These are phyloP conservation scores for Candolleomyces aberdarensis DNA, from an alignment of 768 basidiomycete species.

Conservation along the genomic window DNA sequence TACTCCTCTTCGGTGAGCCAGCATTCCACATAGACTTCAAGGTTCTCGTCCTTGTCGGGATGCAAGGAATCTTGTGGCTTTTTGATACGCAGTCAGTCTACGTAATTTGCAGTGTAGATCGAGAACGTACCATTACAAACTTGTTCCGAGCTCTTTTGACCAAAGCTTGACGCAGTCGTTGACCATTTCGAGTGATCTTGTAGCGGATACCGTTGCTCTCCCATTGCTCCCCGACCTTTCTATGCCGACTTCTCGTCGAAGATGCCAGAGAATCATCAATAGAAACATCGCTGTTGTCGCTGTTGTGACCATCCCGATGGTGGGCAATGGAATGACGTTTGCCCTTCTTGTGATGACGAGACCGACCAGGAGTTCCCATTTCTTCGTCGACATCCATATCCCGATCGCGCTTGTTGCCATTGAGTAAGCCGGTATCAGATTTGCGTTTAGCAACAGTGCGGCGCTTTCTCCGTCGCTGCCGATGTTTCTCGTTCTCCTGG, in stretches of 20 bases:
- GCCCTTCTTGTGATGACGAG: conserved; percentile 48
- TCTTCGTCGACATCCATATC: conserved; percentile 48
- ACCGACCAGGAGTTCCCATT: conserved; percentile 31
- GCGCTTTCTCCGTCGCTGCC: conserved; percentile 53
- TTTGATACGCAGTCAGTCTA: conserved; percentile 5
- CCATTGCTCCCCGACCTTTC: conserved; percentile 75
- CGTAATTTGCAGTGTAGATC: background rate
- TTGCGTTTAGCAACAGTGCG: conserved; percentile 54
- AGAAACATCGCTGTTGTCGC: conserved; percentile 41
- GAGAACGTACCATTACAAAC: conserved; percentile 64
- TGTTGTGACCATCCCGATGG: conserved; percentile 26
- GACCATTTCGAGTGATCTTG: conserved; percentile 70
- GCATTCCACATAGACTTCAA: conserved; percentile 73
- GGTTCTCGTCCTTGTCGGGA: conserved; percentile 63
- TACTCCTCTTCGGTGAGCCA: conserved; percentile 81
- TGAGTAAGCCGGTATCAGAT: conserved; percentile 34
- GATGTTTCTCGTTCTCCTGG: conserved; percentile 35
- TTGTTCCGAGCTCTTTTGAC: conserved; percentile 69
- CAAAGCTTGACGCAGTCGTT: conserved; percentile 64
- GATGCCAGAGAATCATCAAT: conserved; percentile 48
- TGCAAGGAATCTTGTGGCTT: conserved; percentile 79
- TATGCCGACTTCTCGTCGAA: conserved; percentile 46
- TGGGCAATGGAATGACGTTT: conserved; percentile 31
- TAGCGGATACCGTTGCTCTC: conserved; percentile 64
- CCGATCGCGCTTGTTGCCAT: conserved; percentile 66